Base-by-base conservation (phyloP, 805 yeast genomes). In the Saccharomycopsis sp. region DNA sequence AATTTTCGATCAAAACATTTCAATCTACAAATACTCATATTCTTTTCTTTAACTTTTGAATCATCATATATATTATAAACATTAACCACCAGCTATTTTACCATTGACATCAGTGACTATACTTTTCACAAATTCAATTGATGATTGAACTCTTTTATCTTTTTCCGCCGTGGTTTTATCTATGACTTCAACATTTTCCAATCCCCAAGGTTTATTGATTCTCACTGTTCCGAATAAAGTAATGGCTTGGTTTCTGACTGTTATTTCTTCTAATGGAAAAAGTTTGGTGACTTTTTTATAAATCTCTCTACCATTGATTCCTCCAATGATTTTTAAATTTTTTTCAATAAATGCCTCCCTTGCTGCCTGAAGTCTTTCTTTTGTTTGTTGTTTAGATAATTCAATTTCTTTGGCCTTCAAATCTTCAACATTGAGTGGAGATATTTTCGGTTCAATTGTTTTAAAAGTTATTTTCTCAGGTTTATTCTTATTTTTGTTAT, bases 261-360 rank as follows among this genome's bases (percentile, higher is more conserved):
- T 17, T 14, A 45, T 23, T 23, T 45, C 49, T 21, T 45, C 49
- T 12, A 42, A 18, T 10, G 49, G 49, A 18, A 45, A 42, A 27
- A 45, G 31, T 31, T 45, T 45, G 26, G 36, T 25, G n/a, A 42
- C 20, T 26, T 41, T 45, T 21, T 18, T 21, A 25, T 42, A 45
- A 17, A 45, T 40, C 23, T 40, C 46, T 14, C 37, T 35, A 12
- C 46, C 49, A 27, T 28, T 40, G 14, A 25, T 19, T 3, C 36
- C 36, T 15, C 20, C 19, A n/a, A 44, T 40, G 28, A 29, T 15
- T 23, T 40, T 40, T 19, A 34, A 27, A 21, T 34, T 33, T 12
- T 15, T 25, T 3, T 37, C 39, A 14, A 44, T 33, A 25, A 31
- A 32, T 34, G 31, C 36, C 13, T 41, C 45, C 10, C 30, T 31